These are phyloP conservation scores for Neobulgaria alba DNA, from an alignment of 2,329 filamentous ascomycete genomes.

Conservation along the genomic window DNA sequence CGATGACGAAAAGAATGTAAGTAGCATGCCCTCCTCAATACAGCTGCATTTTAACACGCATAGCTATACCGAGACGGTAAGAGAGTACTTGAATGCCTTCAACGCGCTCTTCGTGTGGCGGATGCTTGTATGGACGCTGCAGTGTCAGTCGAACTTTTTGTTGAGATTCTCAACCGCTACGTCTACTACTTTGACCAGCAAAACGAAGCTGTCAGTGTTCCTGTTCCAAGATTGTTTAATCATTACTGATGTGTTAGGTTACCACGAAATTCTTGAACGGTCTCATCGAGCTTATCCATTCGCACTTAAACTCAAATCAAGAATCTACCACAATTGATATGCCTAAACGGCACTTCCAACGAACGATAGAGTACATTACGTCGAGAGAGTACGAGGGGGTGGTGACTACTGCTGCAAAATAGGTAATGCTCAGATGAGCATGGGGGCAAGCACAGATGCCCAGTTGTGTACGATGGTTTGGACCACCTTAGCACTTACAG, in stretches of 20 bases:
- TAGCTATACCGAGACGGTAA: slow-evolving; percentile 96
- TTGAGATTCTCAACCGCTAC: slow-evolving; percentile 96
- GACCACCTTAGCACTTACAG: too few relatives aligned
- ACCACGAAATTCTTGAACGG: slow-evolving; percentile 98
- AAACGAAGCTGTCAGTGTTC: slow-evolving; percentile 70
- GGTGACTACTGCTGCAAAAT: slow-evolving; percentile 38
- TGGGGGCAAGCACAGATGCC: neutral
- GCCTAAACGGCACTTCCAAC: slow-evolving; percentile 87
- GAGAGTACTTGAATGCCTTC: slow-evolving; percentile 89
- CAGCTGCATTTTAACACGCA: slow-evolving; percentile 15
- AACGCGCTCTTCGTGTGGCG: slow-evolving; percentile 88
- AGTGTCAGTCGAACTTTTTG: slow-evolving; percentile 93
- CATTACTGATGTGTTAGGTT: slow-evolving; percentile 40
- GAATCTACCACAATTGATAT: slow-evolving; percentile 78
- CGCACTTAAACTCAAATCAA: slow-evolving; percentile 78
- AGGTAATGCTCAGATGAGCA: neutral
- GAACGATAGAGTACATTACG: slow-evolving; percentile 88
- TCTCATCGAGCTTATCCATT: slow-evolving; percentile 95
- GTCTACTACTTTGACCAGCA: slow-evolving; percentile 99
- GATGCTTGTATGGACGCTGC: slow-evolving; percentile 99
- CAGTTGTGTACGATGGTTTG: slow-evolving; percentile 21
- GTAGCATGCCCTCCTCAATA: slow-evolving; percentile 27
- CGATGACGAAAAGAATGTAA: slow-evolving; percentile 69
- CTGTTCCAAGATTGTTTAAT: neutral
- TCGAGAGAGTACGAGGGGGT: slow-evolving; percentile 90